Evolutionary conservation across 202 grass and related monocot genomes (phyloP).

Genomic region (Alloteropsis angusta): DNA sequence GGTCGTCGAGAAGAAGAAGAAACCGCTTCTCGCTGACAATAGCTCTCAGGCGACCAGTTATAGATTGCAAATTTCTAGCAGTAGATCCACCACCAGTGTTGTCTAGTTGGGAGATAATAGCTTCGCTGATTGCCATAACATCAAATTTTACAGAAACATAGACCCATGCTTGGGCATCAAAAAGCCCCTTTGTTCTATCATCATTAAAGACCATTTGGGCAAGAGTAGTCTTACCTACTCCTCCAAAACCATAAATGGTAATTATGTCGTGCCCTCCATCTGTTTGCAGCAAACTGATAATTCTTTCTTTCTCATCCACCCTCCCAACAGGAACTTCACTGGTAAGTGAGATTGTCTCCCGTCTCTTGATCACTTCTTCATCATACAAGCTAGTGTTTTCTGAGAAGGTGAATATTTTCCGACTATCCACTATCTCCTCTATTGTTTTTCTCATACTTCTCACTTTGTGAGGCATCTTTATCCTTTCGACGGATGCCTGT

Average conservation of each 20-base stretch:
- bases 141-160: constrained; percentile 8
- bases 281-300: constrained; percentile 20
- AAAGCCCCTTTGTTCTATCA: neutral
- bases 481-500: neutral
- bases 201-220: constrained; percentile 32
- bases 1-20: constrained; percentile 38
- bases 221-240: neutral
- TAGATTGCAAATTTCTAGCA: too few relatives aligned
- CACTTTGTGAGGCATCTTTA: neutral
- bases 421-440: neutral
- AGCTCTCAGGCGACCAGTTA: too few relatives aligned
- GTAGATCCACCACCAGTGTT: too few relatives aligned
- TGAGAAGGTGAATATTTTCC: neutral
- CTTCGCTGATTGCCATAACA: neutral
- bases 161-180: constrained; percentile 23
- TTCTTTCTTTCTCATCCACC: constrained; percentile 1
- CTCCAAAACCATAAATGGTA: constrained; percentile 24
- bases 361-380: neutral
- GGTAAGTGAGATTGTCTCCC: neutral
- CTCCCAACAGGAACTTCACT: constrained; percentile 14
- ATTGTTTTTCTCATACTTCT: constrained; percentile 12
- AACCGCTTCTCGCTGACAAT: neutral
- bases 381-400: neutral
- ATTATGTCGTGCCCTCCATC: neutral
- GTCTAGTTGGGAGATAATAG: neutral